Conservation (phyloP, 345 rosid genomes). For the Hibiscus mutabilis region DNA sequence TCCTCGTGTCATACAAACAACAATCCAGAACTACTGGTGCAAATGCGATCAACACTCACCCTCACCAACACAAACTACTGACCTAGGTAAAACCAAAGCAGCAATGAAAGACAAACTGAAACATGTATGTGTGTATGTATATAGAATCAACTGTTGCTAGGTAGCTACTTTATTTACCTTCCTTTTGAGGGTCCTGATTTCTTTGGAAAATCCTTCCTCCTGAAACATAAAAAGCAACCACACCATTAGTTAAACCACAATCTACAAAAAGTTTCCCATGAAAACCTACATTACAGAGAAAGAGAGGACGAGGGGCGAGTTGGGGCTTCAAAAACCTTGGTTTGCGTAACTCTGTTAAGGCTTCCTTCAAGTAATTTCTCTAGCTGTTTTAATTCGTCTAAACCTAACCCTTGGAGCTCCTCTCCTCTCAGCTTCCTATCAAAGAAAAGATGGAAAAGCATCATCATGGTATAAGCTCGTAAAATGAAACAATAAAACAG, state of each 20-base stretch:
- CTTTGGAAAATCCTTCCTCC: conserved; percentile 19
- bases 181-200: conserved; percentile 19
- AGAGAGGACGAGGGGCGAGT: background rate
- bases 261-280: background rate
- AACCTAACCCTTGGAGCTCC: conserved; percentile 25
- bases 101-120: too few relatives aligned
- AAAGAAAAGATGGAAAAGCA: background rate
- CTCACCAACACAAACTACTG: too few relatives aligned
- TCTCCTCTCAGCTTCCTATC: conserved; percentile 31
- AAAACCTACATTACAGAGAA: background rate
- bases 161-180: conserved; percentile 16
- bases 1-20: too few relatives aligned
- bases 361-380: conserved; percentile 22
- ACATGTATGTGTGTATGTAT: too few relatives aligned
- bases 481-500: background rate
- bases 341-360: conserved; percentile 14
- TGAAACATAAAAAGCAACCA: conserved; percentile 11
- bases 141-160: too few relatives aligned
- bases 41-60: too few relatives aligned
- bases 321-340: conserved; percentile 23
- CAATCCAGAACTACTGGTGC: too few relatives aligned
- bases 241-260: background rate
- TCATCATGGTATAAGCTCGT: background rate
- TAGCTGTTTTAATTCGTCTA: conserved; percentile 15
- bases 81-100: too few relatives aligned